Base-by-base conservation (phyloP, 306 rosid genomes). In the Lablab purpureus region DNA sequence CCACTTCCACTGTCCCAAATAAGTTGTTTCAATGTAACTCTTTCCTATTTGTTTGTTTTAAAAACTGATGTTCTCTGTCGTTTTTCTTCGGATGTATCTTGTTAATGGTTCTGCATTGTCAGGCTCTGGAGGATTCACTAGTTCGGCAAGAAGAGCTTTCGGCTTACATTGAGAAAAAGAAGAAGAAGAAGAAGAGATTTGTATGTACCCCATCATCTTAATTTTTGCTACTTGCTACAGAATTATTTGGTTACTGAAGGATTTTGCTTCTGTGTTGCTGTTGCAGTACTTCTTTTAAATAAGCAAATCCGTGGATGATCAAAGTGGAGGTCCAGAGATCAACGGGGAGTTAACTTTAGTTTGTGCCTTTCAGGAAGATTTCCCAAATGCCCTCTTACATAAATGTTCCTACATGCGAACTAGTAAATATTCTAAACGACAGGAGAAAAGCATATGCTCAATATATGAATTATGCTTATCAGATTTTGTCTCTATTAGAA, bases 101-200 rank as follows among this genome's bases (percentile, higher is more conserved):
- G 73, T 65, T 71, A 25, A 59, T 22, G 19, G 40, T 45, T 76
- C 62, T 49, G 17, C 63, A 62, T 78, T 76, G 52, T 55, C 65
- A 93, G 98, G 91, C 93, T 75, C 82, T 95, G 60, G 94, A 91
- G 81, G 90, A 88, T 25, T 90, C 98, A 8, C 78, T 89, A 68
- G 84, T 78, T 54, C 65, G 67, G 51, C 97, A 93, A 78, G 91
- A 84, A 45, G 93, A 91, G 80, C 87, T 95, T 49, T 40, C 91
- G 21, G 89, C 96, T 59, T 89, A 85, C 74, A 40, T 94, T 64
- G 97, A 92, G 49, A 83, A 83, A 25, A 91, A 86, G 83, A 91
- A 91, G 62, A 86, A 78, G 80, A 91, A 84, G 63, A 84, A 83
- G 78, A 85, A 84, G 82, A 75, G n/a, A 21, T 66, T 78, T 65